These are phyloP conservation scores for Sarocladium strictum DNA, from an alignment of 2,329 filamentous ascomycete genomes.

Conservation along the genomic window DNA sequence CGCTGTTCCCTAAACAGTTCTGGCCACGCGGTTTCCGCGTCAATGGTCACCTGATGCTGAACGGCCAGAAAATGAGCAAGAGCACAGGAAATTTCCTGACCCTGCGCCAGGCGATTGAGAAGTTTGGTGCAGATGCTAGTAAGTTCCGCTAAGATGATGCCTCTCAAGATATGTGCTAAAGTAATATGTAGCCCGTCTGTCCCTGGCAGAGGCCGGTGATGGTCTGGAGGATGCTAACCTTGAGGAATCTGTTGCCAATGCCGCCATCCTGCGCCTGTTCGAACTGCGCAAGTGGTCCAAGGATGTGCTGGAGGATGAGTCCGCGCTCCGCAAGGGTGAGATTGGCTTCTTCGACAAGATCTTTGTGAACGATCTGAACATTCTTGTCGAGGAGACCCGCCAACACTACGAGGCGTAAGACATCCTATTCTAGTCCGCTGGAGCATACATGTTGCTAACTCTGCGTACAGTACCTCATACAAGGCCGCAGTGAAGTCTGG, in stretches of 20 bases:
- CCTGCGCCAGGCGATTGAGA: conserved; percentile 74
- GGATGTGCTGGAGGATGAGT: conserved; percentile 67
- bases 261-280: conserved; percentile 79
- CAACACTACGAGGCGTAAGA: conserved; percentile 62
- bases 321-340: conserved; percentile 65
- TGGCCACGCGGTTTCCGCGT: conserved; percentile 83
- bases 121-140: conserved; percentile 85
- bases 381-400: conserved; percentile 69
- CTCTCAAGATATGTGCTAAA: not conserved
- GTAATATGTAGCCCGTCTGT: conserved; percentile 59
- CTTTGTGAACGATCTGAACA: conserved; percentile 91
- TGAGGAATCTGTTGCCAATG: conserved; percentile 90
- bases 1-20: conserved; percentile 80
- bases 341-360: conserved; percentile 79
- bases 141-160: not conserved
- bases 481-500: conserved; percentile 63
- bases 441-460: too few relatives aligned
- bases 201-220: conserved; percentile 90
- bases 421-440: not conserved
- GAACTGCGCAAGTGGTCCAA: conserved; percentile 87
- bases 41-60: conserved; percentile 90
- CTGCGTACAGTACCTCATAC: conserved; percentile 55
- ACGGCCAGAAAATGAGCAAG: conserved; percentile 98
- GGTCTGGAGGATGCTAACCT: conserved; percentile 96
- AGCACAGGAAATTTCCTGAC: conserved; percentile 97